Evolutionary conservation across 2,329 filamentous ascomycete species (phyloP), one percentile per base, ranked within the genome.

Genomic region (Monilinia fructigena): DNA sequence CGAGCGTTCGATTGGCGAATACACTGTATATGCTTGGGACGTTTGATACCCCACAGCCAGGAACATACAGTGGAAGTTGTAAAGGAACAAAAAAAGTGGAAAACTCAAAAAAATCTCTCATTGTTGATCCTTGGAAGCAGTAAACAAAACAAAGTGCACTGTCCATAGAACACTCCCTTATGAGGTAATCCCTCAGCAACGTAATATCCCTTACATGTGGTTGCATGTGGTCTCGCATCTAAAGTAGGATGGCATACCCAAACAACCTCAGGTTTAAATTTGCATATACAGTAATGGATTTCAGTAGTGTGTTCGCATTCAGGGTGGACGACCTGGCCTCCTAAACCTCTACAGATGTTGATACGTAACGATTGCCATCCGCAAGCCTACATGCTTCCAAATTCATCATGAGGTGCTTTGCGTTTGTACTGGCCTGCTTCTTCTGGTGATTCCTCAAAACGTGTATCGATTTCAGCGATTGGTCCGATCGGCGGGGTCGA

Each of bases 401-500:
- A 23, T 63, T 45, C 10, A n/a, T 26, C 50, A 12, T 55, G 53
- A 38, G 35, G 14, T 23, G 42, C 28, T 26, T 35, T 35, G 56
- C 18, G 5, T 6, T n/a, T 59, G 56, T 58, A 16, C 3, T 16
- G 10, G 14, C 35, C 61, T 63, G 52, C 18, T 20, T 40, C 38
- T 8, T 40, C 48, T 31, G 31, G 31, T 65, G 35, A 35, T 38
- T 11, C 54, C 31, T 55, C 5, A 62, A 26, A 54, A 48, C 50
- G 40, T 61, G 63, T 48, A 31, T 61, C 55, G 35, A 20, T 47
- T 45, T 47, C 16, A 40, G n/a, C 54, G 56, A 62, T 55, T 45
- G n/a, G 23, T 54, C 20, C 18, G 63, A 65, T 65, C 63, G 63
- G 20, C 55, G 47, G 53, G 63, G 55, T 65, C 55, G 35, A 58